Conservation (phyloP, 2,329 filamentous ascomycete species). For the Myriosclerotinia curreyana region DNA sequence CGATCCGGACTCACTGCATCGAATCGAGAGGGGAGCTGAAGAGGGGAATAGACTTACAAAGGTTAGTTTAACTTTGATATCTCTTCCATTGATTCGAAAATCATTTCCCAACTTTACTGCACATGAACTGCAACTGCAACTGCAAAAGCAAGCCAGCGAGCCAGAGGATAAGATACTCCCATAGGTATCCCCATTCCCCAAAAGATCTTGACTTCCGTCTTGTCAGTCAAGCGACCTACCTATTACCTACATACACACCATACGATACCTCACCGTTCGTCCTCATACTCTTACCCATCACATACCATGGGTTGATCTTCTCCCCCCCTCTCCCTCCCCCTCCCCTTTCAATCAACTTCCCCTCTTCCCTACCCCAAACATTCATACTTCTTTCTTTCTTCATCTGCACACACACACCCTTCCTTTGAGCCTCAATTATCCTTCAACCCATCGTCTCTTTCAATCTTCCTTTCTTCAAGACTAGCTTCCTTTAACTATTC, state of each 20-base stretch:
- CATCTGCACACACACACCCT: not conserved
- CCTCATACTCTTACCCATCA: conserved; percentile 1
- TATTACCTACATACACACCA: conserved; percentile 1
- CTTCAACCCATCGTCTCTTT: not conserved
- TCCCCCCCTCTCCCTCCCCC: not conserved
- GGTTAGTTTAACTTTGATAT: conserved; percentile 16
- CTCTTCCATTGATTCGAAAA: conserved; percentile 10
- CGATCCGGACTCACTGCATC: conserved; percentile 13
- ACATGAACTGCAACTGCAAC: conserved; percentile 11
- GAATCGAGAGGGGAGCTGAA: conserved; percentile 12
- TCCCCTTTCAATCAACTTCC: not conserved
- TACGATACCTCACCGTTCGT: conserved; percentile 9
- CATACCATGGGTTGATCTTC: conserved; percentile 7
- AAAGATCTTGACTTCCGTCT: conserved; percentile 11
- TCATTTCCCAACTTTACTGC: conserved; percentile 14
- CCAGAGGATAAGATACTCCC: conserved; percentile 10
- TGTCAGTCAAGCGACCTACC: conserved; percentile 18
- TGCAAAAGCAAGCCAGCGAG: conserved; percentile 17
- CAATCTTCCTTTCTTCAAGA: not conserved
- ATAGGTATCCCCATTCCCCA: conserved; percentile 10
- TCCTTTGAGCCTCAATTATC: not conserved
- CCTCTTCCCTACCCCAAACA: not conserved
- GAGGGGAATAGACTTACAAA: conserved; percentile 17
- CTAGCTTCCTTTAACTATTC: not conserved
- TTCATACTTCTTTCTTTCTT: conserved; percentile 1